A percentile compares a stretch with the other conserved stretches of the same genome.
phyloP scores from a whole-genome alignment of 352 stramenopile species.

The Elongisporangium prolatum region DNA sequence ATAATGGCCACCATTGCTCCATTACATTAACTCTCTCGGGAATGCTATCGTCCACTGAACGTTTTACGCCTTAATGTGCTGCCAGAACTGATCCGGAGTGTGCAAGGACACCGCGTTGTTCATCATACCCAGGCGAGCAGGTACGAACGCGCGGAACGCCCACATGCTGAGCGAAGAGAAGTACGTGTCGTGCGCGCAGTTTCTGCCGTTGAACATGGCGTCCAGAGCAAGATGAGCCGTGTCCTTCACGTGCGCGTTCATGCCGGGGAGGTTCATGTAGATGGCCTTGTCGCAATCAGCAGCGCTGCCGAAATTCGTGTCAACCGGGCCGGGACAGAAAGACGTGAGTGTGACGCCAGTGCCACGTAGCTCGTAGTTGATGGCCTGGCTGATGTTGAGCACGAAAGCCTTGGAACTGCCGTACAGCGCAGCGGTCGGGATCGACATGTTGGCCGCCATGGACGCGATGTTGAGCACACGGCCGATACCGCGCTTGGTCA shows the following conservation, averaged over 20 bases:
- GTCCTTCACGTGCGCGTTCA: constrained; percentile 31
- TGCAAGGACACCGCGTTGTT: constrained; percentile 32
- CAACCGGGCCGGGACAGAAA: constrained; percentile 51
- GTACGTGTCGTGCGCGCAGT: constrained; percentile 45
- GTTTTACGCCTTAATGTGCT: constrained; percentile 17
- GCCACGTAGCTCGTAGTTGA: constrained; percentile 67
- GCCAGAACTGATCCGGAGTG: constrained; percentile 18
- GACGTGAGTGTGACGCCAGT: constrained; percentile 63
- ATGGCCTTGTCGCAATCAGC: constrained; percentile 34
- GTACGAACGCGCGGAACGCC: constrained; percentile 25
- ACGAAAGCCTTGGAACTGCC: constrained; percentile 66
- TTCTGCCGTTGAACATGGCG: constrained; percentile 51
- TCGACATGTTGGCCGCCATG: constrained; percentile 40
- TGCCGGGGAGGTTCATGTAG: constrained; percentile 35
- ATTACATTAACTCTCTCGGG: background rate
- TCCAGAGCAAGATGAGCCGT: constrained; percentile 35
- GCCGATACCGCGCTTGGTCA: constrained; percentile 58
- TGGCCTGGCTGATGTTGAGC: constrained; percentile 55
- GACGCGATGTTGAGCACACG: constrained; percentile 76
- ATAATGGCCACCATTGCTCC: background rate
- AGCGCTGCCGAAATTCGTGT: constrained; percentile 58
- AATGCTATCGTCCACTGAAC: too few species aligned
- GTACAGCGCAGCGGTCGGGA: constrained; percentile 58
- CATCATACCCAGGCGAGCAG: constrained; percentile 28
- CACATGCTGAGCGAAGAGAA: constrained; percentile 29